A percentile compares a stretch with the other conserved stretches of the same genome.
phyloP scores from a whole-genome alignment of 441 rosid species.

The Euphorbia schlechtendalii region DNA sequence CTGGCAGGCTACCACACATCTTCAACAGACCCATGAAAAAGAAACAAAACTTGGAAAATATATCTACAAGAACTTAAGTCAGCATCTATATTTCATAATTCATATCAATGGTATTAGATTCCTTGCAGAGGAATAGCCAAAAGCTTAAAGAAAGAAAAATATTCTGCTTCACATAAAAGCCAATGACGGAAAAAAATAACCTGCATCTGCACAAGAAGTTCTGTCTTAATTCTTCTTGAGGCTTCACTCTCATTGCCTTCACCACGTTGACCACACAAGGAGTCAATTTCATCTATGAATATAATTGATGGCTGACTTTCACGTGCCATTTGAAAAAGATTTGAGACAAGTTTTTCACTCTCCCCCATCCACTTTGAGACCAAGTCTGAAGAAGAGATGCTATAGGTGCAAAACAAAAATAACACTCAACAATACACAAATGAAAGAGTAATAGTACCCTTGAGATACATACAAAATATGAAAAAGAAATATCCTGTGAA shows the following conservation, averaged over 20 bases:
- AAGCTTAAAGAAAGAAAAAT: not conserved
- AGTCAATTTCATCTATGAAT: slow-evolving; percentile 95
- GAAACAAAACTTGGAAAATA: not conserved
- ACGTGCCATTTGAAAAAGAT: slow-evolving; percentile 97
- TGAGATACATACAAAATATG: not conserved
- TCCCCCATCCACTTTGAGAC: slow-evolving; percentile 99
- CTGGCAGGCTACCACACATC: not conserved
- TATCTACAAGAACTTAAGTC: not conserved
- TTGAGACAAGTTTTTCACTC: slow-evolving; percentile 96
- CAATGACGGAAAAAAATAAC: slow-evolving; percentile 25
- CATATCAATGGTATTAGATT: not conserved
- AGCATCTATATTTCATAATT: too few relatives aligned
- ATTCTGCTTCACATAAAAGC: slow-evolving; percentile 1
- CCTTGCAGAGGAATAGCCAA: not conserved
- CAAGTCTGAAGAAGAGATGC: slow-evolving; percentile 96
- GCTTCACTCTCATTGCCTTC: slow-evolving; percentile 99
- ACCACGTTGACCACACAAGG: slow-evolving; percentile 94
- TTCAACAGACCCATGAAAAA: not conserved
- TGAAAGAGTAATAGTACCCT: not conserved
- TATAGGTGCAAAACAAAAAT: slow-evolving; percentile 12
- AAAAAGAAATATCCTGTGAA: not conserved
- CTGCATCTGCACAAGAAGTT: slow-evolving; percentile 99
- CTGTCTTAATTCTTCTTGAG: slow-evolving; percentile 97
- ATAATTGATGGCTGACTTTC: slow-evolving; percentile 98
- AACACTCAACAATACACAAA: not conserved